Conservation (phyloP, 2,329 filamentous ascomycete genomes). For the Phialocephala subalpina region DNA sequence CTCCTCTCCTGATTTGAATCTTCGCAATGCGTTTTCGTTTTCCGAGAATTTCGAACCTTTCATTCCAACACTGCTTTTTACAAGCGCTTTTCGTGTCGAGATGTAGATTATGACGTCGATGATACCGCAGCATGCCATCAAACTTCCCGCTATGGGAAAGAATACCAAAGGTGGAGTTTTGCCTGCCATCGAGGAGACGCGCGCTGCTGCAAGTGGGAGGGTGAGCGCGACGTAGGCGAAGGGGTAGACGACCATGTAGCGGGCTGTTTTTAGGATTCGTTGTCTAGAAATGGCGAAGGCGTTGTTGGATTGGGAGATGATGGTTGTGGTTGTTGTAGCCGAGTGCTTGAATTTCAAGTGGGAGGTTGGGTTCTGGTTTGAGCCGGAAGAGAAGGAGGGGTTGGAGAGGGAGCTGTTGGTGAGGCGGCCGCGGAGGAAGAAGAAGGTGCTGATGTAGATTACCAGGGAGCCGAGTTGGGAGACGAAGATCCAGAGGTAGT, state of each 20-base stretch:
- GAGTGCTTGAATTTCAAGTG: constrained; percentile 12
- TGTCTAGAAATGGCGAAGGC: constrained; percentile 30
- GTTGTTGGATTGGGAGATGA: constrained; percentile 21
- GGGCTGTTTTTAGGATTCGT: constrained; percentile 48
- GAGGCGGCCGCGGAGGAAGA: constrained; percentile 39
- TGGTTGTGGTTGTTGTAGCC: constrained; percentile 28
- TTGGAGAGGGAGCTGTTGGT: constrained; percentile 14
- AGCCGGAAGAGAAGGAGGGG: background rate
- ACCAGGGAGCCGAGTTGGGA: constrained; percentile 59
- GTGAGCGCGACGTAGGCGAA: constrained; percentile 58
- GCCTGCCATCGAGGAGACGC: constrained; percentile 56
- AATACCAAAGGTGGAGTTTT: constrained; percentile 25
- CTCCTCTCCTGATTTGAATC: background rate
- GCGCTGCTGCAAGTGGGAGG: constrained; percentile 57
- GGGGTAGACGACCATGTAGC: constrained; percentile 60
- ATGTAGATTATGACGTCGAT: constrained; percentile 38
- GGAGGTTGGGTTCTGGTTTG: background rate
- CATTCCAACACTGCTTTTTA: constrained; percentile 22
- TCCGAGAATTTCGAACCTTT: background rate
- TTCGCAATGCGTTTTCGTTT: background rate
- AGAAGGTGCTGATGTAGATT: constrained; percentile 53
- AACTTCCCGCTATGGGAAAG: constrained; percentile 32
- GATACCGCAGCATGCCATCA: constrained; percentile 38
- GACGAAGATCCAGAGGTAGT: constrained; percentile 64
- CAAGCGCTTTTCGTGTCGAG: constrained; percentile 37